Percentiles rank a stretch among this genome's conserved stretches.
These are phyloP conservation scores for Phytopythium delawarense DNA, from an alignment of 352 stramenopile genomes.

Conservation along the genomic window DNA sequence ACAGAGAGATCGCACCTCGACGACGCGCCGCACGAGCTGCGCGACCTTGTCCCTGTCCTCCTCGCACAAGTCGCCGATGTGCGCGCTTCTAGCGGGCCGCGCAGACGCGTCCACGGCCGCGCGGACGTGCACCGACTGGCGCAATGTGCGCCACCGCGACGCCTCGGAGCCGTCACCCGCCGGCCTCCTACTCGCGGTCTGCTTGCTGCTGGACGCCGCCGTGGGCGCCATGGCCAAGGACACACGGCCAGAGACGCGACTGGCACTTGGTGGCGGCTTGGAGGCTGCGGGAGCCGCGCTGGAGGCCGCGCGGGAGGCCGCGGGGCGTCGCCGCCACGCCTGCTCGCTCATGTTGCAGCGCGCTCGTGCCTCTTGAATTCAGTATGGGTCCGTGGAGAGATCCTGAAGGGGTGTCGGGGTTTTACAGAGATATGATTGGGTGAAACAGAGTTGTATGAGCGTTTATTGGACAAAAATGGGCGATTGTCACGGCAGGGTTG, in stretches of 20 bases:
- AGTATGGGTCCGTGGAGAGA: neutral
- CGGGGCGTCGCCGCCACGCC: neutral
- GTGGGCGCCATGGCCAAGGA: constrained; percentile 7
- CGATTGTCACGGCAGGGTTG: neutral
- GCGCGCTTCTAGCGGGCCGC: constrained; percentile 16
- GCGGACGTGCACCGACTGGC: constrained; percentile 55
- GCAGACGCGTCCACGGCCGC: constrained; percentile 38
- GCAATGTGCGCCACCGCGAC: constrained; percentile 67
- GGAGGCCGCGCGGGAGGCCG: neutral
- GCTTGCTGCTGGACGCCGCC: constrained; percentile 6
- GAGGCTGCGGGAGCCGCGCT: neutral
- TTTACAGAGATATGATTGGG: neutral
- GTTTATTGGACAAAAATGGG: constrained; percentile 9
- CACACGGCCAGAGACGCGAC: neutral
- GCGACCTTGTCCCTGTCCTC: constrained; percentile 78
- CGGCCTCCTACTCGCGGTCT: neutral
- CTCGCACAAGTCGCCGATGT: constrained; percentile 65
- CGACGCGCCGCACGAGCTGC: constrained; percentile 69
- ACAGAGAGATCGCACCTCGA: constrained; percentile 38
- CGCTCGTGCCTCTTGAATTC: neutral
- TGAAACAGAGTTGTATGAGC: neutral
- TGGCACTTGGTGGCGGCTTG: neutral
- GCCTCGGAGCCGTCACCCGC: neutral
- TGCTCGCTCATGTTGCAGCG: constrained; percentile 6
- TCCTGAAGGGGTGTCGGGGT: constrained; percentile 1